Evolutionary conservation across 768 basidiomycete genomes (phyloP), one percentile per base, ranked within the genome.

Genomic region (Asterophora lycoperdoides): DNA sequence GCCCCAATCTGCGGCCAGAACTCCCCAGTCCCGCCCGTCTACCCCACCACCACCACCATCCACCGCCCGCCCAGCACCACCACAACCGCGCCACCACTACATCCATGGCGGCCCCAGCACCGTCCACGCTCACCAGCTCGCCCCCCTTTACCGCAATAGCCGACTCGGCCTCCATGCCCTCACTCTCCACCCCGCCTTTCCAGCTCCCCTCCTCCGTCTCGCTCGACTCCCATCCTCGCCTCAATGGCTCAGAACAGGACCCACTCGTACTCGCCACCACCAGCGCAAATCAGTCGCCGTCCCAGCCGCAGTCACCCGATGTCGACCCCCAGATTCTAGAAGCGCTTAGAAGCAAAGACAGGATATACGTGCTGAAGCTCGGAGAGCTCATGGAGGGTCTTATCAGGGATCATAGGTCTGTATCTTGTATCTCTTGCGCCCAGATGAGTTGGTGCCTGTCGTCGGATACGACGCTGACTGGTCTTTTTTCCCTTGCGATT

Each of bases 361-460:
- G 90, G 62, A 75, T 93, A 53, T 93, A 84, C 65, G 89, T 93
- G 40, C 71, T 93, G 59, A 91, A 87, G 73, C 77, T 93, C n/a
- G 90, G 88, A 50, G 91, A 93, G 70, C 75, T 72, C 56, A 88
- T 93, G 80, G 90, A 93, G 69, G 67, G 70, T 43, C 75, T 93
- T 62, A 88, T 93, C 60, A 77, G 68, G 51, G 89, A 90, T 63
- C 79, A 76, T 59, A 81, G 78, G 89, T 86, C 53, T 49, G 84
- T 76, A 34, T 52, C 29, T n/a, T n/a, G n/a, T 19, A 40, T n/a
- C 28, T 30, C 44, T 41, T 10, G 15, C 28, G 28, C 4, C 14
- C 30, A 28, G 20, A 20, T 30, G 35, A 11, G 13, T 14, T 10
- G 39, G 48, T 48, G 48, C 37, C 30, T 39, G n/a, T 37, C 29